These are phyloP conservation scores for Zanthoxylum bungeanum DNA, from an alignment of 345 rosid genomes.

Conservation along the genomic window DNA sequence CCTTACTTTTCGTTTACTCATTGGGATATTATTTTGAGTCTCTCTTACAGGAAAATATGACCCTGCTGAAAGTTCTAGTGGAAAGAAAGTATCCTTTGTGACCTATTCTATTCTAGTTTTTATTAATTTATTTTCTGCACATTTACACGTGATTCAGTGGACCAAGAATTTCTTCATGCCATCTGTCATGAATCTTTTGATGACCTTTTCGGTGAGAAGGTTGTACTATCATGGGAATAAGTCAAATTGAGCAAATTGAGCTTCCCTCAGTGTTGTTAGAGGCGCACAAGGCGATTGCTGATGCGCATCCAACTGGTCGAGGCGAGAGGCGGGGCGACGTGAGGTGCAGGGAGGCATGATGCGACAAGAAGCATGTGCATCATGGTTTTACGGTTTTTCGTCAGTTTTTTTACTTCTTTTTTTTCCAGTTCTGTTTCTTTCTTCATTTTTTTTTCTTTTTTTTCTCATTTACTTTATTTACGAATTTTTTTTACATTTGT, in stretches of 20 bases:
- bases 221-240: background rate
- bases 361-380: no score
- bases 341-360: no score
- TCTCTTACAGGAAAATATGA: constrained; percentile 53
- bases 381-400: no score
- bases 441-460: no score
- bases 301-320: no score
- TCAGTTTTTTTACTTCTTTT: no score
- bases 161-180: background rate
- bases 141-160: background rate
- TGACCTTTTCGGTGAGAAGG: background rate
- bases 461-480: no score
- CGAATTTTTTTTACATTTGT: no score
- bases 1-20: constrained; percentile 12
- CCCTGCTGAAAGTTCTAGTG: constrained; percentile 37
- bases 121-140: background rate
- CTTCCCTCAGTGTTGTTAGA: no score
- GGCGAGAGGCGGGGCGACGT: no score
- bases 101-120: background rate
- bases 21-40: constrained; percentile 9
- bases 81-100: constrained; percentile 51
- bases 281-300: no score
- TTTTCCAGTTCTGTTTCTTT: no score
- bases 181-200: background rate
- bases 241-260: background rate